Evolutionary conservation across 495 filamentous ascomycete species (phyloP), one percentile per base, ranked within the genome.

Genomic region (Monascus purpureus): DNA sequence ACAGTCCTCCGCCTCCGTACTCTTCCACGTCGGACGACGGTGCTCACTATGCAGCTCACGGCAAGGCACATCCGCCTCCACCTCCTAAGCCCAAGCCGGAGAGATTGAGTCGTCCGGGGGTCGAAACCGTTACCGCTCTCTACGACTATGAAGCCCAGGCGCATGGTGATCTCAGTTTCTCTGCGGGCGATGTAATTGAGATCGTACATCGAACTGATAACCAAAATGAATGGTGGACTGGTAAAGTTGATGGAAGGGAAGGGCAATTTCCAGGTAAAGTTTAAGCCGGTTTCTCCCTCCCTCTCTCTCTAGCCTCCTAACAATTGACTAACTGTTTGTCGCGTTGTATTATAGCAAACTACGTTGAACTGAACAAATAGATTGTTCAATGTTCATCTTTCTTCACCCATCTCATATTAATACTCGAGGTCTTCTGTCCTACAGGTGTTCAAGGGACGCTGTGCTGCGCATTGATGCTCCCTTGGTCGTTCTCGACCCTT

Each of bases 61-160:
- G 74, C 28, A 93, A 93, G 43, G 12, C n/a, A 74, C 79, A 80
- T 2, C 85, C 85, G 35, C 87, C 88, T 16, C 88, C 88, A 13
- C 88, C 87, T 12, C 88, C 88, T 13, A 83, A 80, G 56, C 86
- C 88, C 6, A 96, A 96, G 60, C 90, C 88, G 3, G 69, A 65
- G 19, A 65, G 72, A 25, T 68, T 96, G 24, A 71, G 59, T 49
- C 77, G 68, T n/a, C 63, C 59, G n/a, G 69, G 71, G 1, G 52
- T 50, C 4, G 86, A 95, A 55, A 86, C 72, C 4, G 85, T 75
- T 17, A 85, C 76, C 8, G 84, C 84, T 11, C 53, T 93, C 30
- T 97, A 95, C 46, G 90, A 96, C 49, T 99, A 93, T 49, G 82
- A 94, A 39, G 90, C 90, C 13, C 86, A 95, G 46, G 87, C 87